phyloP scores from a whole-genome alignment of 768 basidiomycete species.

The Mycena crocata region DNA sequence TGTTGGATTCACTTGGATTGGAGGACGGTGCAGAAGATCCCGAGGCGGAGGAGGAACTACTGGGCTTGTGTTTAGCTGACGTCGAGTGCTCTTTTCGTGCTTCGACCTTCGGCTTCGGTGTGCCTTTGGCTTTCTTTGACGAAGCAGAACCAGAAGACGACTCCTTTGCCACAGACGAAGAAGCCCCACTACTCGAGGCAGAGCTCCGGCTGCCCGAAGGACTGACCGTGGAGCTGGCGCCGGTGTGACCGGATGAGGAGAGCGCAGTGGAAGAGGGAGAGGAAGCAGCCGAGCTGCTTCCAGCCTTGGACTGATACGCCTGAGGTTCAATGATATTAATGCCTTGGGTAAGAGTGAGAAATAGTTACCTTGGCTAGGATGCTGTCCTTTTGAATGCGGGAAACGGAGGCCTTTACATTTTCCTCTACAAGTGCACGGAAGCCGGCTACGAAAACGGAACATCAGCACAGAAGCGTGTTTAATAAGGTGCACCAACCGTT shows the following conservation, averaged over 20 bases:
- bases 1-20: not conserved
- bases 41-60: not conserved
- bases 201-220: not conserved
- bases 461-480: not conserved
- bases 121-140: not conserved
- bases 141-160: constrained; percentile 21
- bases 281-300: not conserved
- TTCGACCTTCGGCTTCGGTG: not conserved
- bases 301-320: not conserved
- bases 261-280: not conserved
- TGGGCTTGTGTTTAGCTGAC: constrained; percentile 20
- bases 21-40: not conserved
- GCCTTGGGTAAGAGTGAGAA: not conserved
- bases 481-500: not conserved
- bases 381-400: constrained; percentile 51
- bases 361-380: constrained; percentile 45
- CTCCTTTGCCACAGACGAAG: not conserved
- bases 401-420: constrained; percentile 60
- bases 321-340: not conserved
- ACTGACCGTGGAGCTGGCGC: not conserved
- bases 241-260: not conserved
- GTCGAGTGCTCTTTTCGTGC: not conserved
- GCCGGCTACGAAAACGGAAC: constrained; percentile 39
- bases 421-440: constrained; percentile 59
- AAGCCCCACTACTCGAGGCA: not conserved